Evolutionary conservation across 2,329 filamentous ascomycete species (phyloP).

Genomic region (Hypomyces perniciosus): DNA sequence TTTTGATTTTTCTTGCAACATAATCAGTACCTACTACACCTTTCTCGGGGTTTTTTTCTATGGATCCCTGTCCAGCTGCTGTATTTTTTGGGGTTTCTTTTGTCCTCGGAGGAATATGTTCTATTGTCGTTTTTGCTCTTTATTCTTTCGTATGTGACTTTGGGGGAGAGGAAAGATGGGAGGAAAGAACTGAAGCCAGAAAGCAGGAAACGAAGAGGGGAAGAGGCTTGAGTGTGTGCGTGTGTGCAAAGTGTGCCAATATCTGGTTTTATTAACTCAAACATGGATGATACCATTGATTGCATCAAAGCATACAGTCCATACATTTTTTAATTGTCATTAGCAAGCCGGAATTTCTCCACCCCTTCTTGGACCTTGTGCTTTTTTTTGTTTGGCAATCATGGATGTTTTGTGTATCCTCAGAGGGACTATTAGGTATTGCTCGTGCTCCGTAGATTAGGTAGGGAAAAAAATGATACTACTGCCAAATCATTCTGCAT

Average conservation of each 20-base stretch:
- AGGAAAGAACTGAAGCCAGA: background rate
- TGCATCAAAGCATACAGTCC: constrained; percentile 23
- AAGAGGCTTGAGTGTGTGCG: background rate
- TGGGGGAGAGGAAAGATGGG: constrained; percentile 12
- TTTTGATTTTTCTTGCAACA: constrained; percentile 12
- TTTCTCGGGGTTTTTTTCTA: background rate
- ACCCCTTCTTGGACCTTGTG: too few relatives aligned
- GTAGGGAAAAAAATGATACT: too few relatives aligned
- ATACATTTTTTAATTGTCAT: constrained; percentile 5
- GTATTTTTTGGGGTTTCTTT: constrained; percentile 15
- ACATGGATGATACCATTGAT: constrained; percentile 40
- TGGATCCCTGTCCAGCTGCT: background rate
- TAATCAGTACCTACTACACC: constrained; percentile 6
- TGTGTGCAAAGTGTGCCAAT: constrained; percentile 17
- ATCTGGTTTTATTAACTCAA: constrained; percentile 24
- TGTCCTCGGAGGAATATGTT: constrained; percentile 8
- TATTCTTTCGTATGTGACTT: constrained; percentile 4
- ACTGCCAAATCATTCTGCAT: too few relatives aligned
- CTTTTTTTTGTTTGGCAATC: too few relatives aligned
- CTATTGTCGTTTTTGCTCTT: constrained; percentile 16
- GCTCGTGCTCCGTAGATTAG: too few relatives aligned
- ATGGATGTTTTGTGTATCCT: too few relatives aligned
- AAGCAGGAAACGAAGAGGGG: too few relatives aligned
- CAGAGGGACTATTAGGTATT: too few relatives aligned
- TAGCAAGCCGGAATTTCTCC: background rate